A percentile compares a stretch with the other conserved stretches of the same genome.
Evolutionary conservation across 176 grass and related monocot species (phyloP).

Genomic region (Sorghum bicolor): DNA sequence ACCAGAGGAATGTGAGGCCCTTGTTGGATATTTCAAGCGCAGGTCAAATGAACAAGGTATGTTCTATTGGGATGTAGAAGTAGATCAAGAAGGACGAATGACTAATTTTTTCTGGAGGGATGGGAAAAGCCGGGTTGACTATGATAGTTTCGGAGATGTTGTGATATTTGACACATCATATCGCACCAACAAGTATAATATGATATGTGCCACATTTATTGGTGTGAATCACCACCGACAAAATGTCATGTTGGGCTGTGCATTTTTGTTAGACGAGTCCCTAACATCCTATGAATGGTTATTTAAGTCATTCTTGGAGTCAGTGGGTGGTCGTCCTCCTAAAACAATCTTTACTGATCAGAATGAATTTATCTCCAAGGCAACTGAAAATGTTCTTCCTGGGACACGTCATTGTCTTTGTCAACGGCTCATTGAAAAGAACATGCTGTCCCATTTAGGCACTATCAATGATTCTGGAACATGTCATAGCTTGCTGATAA

Average conservation of each 20-base stretch:
- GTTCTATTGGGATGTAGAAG: conserved; percentile 78
- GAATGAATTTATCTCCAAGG: conserved; percentile 54
- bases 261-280: conserved; percentile 67
- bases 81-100: conserved; percentile 61
- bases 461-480: conserved; percentile 52
- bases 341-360: conserved; percentile 80
- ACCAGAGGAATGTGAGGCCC: conserved; percentile 47
- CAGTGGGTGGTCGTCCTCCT: conserved; percentile 60
- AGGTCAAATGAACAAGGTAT: conserved; percentile 54
- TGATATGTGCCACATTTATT: conserved; percentile 68
- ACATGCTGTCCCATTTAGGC: conserved; percentile 49
- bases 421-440: conserved; percentile 63
- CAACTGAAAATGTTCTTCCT: conserved; percentile 58
- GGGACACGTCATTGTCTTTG: conserved; percentile 53
- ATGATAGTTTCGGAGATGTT: conserved; percentile 71
- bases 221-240: conserved; percentile 74
- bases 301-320: conserved; percentile 72
- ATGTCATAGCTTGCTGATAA: conserved; percentile 51
- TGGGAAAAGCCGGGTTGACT: conserved; percentile 58
- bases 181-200: conserved; percentile 65
- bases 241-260: conserved; percentile 73
- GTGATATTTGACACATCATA: conserved; percentile 70
- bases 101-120: conserved; percentile 75
- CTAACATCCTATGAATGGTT: conserved; percentile 63
- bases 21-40: conserved; percentile 62